A percentile compares a stretch with the other conserved stretches of the same genome.
Conservation (phyloP, 345 rosid species). For the Rubroshorea leprosula region DNA sequence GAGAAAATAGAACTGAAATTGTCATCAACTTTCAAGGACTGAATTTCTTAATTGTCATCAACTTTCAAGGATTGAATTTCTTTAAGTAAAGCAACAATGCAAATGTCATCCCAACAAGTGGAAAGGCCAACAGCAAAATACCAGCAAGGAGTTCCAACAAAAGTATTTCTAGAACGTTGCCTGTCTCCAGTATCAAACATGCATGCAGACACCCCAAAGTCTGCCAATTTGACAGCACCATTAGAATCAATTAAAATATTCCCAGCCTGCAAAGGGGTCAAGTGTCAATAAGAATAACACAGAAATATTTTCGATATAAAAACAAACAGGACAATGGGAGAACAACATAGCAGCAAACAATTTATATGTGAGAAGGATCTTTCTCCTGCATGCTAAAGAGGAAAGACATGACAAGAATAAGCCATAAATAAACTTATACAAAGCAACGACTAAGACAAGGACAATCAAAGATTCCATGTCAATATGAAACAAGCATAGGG, state of each 20-base stretch:
- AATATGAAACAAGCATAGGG: no score
- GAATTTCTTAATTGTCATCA: constrained; percentile 4
- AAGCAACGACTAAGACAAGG: no score
- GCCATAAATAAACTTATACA: no score
- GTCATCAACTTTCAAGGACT: background rate
- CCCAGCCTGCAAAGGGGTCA: constrained; percentile 64
- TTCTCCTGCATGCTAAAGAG: no score
- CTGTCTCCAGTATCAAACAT: constrained; percentile 99
- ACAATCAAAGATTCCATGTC: no score
- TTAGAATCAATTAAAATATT: constrained; percentile 75
- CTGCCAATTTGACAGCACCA: constrained; percentile 90
- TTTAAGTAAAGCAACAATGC: background rate
- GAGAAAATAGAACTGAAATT: constrained; percentile 12
- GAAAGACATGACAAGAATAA: no score
- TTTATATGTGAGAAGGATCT: background rate
- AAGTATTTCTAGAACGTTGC: constrained; percentile 94
- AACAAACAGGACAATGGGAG: background rate
- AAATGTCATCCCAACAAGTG: background rate
- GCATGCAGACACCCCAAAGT: constrained; percentile 97
- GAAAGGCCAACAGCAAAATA: constrained; percentile 23
- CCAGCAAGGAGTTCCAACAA: constrained; percentile 99
- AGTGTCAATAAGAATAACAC: background rate
- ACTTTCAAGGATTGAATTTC: background rate
- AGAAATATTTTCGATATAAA: background rate
- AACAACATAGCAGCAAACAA: background rate